Conservation (phyloP, 2,329 filamentous ascomycete species). For the Colletotrichum musae region DNA sequence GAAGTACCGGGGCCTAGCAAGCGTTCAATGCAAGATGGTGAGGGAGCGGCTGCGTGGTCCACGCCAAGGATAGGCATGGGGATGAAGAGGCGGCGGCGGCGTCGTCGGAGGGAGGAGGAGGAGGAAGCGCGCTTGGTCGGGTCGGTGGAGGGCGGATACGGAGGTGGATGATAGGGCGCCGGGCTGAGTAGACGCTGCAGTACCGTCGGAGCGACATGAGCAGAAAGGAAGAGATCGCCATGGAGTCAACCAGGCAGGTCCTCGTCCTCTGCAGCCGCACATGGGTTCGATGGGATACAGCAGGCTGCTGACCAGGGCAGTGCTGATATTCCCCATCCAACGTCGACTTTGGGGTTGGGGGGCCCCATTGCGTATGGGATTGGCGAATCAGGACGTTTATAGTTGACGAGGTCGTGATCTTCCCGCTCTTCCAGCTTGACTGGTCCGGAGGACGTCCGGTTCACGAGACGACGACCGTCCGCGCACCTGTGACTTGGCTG, state of each 20-base stretch:
- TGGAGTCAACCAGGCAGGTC: not conserved
- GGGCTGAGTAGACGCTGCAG: slow-evolving; percentile 8
- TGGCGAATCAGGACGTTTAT: slow-evolving; percentile 3
- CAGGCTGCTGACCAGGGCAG: no score
- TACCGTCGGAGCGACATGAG: not conserved
- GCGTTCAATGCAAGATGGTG: slow-evolving; percentile 16
- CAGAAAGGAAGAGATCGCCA: slow-evolving; percentile 17
- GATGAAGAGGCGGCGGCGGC: not conserved
- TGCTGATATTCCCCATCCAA: no score
- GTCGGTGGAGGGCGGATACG: not conserved
- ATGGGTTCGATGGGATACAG: no score
- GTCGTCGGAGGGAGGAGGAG: not conserved
- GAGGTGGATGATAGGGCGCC: not conserved
- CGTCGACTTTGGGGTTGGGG: no score
- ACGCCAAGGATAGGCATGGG: slow-evolving; percentile 6
- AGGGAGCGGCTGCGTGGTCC: slow-evolving; percentile 12
- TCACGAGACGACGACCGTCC: not conserved
- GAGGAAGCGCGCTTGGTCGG: not conserved
- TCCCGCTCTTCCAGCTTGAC: not conserved
- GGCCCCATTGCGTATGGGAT: not conserved
- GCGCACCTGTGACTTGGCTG: not conserved
- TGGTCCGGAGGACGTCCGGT: not conserved
- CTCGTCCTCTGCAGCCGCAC: not conserved
- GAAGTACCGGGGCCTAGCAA: slow-evolving; percentile 30
- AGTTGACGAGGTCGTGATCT: not conserved